Conservation (phyloP, 2,329 filamentous ascomycete species). For the Exophiala alcalophila region DNA sequence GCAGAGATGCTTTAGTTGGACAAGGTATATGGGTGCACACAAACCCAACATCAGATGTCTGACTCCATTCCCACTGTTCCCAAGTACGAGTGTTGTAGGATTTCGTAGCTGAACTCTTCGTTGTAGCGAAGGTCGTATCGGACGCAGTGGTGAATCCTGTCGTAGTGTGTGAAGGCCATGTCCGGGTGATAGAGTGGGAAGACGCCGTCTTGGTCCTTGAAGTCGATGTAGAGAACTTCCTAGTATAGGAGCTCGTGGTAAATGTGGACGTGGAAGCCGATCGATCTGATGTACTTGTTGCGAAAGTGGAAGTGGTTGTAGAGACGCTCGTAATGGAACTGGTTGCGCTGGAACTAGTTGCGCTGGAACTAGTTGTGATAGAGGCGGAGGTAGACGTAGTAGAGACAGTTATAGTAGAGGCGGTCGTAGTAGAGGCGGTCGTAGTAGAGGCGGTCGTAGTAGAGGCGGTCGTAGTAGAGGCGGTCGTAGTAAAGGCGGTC, state of each 20-base stretch:
- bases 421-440: no score
- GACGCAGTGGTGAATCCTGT: neutral
- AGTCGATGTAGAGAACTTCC: neutral
- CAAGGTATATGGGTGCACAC: neutral
- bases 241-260: constrained; percentile 2
- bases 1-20: neutral
- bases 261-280: neutral
- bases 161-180: neutral
- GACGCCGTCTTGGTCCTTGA: no score
- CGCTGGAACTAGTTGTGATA: no score
- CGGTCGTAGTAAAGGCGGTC: neutral
- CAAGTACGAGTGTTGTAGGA: neutral
- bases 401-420: constrained; percentile 1
- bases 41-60: neutral
- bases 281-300: neutral
- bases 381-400: no score
- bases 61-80: neutral
- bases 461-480: constrained; percentile 1
- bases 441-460: no score
- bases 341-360: no score
- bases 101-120: neutral
- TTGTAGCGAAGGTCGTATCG: neutral
- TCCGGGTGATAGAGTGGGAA: neutral
- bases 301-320: neutral
- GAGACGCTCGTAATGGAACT: no score